Percentiles rank a stretch among this genome's conserved stretches.
Conservation (phyloP, 352 stramenopile genomes). For the Globisporangium paroecandrum region DNA sequence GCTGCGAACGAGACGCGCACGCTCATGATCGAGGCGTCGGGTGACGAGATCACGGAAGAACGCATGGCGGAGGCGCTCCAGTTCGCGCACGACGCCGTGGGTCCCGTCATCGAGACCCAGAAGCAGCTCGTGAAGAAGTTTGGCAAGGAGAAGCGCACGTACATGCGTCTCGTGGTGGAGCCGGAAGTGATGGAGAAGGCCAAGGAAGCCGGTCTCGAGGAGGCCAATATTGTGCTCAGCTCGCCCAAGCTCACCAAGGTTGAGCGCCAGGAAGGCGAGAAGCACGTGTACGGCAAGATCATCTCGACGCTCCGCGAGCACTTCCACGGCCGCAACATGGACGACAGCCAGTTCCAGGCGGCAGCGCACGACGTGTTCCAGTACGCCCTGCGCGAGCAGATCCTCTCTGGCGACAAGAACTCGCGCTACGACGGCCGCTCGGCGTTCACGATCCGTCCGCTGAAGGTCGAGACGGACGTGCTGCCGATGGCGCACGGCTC, state of each 20-base stretch:
- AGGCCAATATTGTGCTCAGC: constrained; percentile 35
- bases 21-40: constrained; percentile 89
- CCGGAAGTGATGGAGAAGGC: constrained; percentile 54
- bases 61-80: constrained; percentile 73
- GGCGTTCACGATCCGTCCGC: constrained; percentile 73
- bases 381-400: constrained; percentile 57
- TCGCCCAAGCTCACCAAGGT: constrained; percentile 45
- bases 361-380: constrained; percentile 82
- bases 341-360: constrained; percentile 54
- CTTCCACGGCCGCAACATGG: constrained; percentile 34
- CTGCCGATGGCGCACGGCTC: constrained; percentile 89
- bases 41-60: constrained; percentile 67
- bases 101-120: constrained; percentile 58
- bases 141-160: constrained; percentile 72
- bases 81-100: constrained; percentile 67
- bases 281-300: constrained; percentile 67
- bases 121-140: constrained; percentile 45
- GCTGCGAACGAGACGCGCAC: constrained; percentile 68
- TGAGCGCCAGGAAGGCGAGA: constrained; percentile 63
- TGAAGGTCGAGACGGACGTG: constrained; percentile 86
- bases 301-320: constrained; percentile 51
- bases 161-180: constrained; percentile 39
- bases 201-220: constrained; percentile 49
- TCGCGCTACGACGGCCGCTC: constrained; percentile 85
- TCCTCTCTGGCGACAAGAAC: constrained; percentile 48